phyloP scores from a whole-genome alignment of 1,284 basidiomycete species.

The Malassezia arunalokei region DNA sequence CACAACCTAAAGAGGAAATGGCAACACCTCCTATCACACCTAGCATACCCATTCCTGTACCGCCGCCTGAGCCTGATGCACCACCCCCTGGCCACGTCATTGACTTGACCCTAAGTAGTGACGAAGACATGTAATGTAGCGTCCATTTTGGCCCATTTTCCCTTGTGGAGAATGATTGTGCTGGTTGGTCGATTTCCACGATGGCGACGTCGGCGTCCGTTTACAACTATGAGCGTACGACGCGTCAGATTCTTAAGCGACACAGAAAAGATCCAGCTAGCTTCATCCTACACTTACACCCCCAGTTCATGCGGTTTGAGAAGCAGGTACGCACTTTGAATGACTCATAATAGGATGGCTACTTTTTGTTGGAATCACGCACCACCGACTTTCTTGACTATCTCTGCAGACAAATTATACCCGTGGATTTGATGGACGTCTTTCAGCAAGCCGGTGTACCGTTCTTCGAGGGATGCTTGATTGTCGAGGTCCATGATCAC shows the following conservation, averaged over 20 bases:
- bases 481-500: constrained; percentile 43
- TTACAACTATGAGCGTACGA: constrained; percentile 40
- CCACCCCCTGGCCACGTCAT: constrained; percentile 14
- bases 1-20: background rate
- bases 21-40: background rate
- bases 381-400: constrained; percentile 34
- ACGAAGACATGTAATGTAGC: constrained; percentile 5
- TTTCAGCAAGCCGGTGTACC: constrained; percentile 29
- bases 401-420: constrained; percentile 36
- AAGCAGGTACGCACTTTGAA: constrained; percentile 18
- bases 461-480: constrained; percentile 40
- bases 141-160: background rate
- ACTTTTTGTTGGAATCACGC: constrained; percentile 39
- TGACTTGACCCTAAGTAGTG: constrained; percentile 17
- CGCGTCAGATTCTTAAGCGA: constrained; percentile 37
- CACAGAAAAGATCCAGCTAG: constrained; percentile 38
- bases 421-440: constrained; percentile 36
- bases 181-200: background rate
- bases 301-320: constrained; percentile 39
- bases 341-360: constrained; percentile 21
- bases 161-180: background rate
- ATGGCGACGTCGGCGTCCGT: constrained; percentile 43
- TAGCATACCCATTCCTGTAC: background rate
- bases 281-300: constrained; percentile 36
- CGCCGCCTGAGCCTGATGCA: background rate